These are phyloP conservation scores for Cordyceps tenuipes DNA, from an alignment of 2,329 filamentous ascomycete species.

Conservation along the genomic window DNA sequence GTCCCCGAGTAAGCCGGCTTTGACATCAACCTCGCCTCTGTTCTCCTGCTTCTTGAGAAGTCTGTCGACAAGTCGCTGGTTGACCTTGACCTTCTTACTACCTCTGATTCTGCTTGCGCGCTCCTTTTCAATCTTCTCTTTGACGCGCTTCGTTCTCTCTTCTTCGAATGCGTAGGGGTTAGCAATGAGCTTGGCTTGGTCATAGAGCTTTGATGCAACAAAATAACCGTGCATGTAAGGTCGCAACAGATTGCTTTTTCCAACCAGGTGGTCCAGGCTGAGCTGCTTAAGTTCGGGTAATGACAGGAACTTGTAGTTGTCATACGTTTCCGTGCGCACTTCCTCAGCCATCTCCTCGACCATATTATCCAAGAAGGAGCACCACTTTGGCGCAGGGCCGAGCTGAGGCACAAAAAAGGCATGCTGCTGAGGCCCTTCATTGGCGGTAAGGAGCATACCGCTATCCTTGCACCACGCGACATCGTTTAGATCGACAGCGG, in stretches of 20 bases:
- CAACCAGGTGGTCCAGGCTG: slow-evolving; percentile 80
- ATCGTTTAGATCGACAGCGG: slow-evolving; percentile 87
- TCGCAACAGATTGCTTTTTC: slow-evolving; percentile 78
- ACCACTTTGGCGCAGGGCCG: slow-evolving; percentile 91
- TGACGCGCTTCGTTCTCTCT: slow-evolving; percentile 80
- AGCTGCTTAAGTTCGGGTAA: slow-evolving; percentile 75
- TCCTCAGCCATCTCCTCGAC: slow-evolving; percentile 98
- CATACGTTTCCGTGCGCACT: slow-evolving; percentile 72
- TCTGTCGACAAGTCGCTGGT: slow-evolving; percentile 71
- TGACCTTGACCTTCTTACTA: slow-evolving; percentile 96
- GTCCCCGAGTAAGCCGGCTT: slow-evolving; percentile 67
- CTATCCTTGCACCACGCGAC: slow-evolving; percentile 88
- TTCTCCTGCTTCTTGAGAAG: slow-evolving; percentile 57
- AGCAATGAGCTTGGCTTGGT: slow-evolving; percentile 84
- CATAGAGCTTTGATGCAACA: slow-evolving; percentile 88
- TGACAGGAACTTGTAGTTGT: slow-evolving; percentile 98
- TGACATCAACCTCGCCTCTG: slow-evolving; percentile 47
- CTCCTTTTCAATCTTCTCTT: slow-evolving; percentile 94
- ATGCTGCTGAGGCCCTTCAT: slow-evolving; percentile 92
- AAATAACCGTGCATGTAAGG: slow-evolving; percentile 99
- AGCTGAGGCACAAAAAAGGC: slow-evolving; percentile 92
- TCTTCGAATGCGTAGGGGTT: slow-evolving; percentile 94
- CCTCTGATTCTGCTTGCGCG: slow-evolving; percentile 90
- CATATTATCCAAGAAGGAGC: slow-evolving; percentile 90
- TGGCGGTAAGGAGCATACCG: slow-evolving; percentile 93